Conservation (phyloP, 306 rosid genomes). For the Nissolia schottii region DNA sequence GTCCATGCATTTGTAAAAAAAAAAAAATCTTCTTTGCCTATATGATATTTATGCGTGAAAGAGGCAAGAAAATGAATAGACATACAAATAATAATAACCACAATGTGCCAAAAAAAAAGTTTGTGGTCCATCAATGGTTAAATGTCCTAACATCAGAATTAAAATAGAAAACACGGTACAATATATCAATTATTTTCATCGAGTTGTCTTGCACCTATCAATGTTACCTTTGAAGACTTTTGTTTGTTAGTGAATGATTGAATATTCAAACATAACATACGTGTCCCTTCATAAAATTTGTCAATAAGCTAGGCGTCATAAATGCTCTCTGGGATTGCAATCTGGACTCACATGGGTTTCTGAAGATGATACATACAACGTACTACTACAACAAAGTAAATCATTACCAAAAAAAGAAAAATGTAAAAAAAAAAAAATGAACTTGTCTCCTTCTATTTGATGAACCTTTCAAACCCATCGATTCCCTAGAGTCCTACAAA, state of each 20-base stretch:
- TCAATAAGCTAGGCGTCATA: neutral
- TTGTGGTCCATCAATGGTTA: neutral
- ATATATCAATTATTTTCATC: no score
- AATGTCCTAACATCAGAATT: neutral
- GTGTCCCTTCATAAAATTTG: neutral
- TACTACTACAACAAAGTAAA: no score
- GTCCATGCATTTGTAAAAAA: neutral
- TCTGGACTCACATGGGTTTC: constrained; percentile 23
- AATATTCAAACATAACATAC: neutral
- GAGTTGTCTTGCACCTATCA: neutral
- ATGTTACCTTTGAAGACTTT: neutral
- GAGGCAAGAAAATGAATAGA: neutral
- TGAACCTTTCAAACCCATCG: neutral
- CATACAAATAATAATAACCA: no score
- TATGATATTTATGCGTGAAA: neutral
- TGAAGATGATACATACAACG: neutral
- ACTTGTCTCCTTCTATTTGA: neutral
- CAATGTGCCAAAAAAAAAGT: neutral
- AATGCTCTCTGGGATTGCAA: neutral
- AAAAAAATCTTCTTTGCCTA: no score
- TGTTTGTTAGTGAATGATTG: neutral
- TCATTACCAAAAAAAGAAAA: neutral
- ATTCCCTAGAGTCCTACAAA: neutral
- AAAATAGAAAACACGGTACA: neutral
- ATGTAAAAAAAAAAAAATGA: neutral